These are phyloP conservation scores for Aristolochia californica DNA, from an alignment of 164 flowering plant genomes.

Conservation along the genomic window DNA sequence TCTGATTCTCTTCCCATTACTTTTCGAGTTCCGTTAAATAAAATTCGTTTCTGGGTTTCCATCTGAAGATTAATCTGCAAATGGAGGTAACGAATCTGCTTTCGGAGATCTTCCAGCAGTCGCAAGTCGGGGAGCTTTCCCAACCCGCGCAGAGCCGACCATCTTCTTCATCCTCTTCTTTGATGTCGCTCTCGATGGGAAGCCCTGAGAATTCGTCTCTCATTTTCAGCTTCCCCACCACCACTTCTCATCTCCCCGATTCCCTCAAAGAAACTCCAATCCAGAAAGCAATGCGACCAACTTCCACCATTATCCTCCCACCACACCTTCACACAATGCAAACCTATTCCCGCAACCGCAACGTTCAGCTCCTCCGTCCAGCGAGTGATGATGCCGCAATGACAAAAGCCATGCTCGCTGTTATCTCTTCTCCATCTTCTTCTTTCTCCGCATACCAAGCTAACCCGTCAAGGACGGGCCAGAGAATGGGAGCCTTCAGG, in stretches of 20 bases:
- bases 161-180: slow-evolving; percentile 60
- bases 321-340: slow-evolving; percentile 17
- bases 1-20: neutral
- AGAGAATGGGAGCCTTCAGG: slow-evolving; percentile 38
- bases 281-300: too few species aligned
- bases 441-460: slow-evolving; percentile 10
- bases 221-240: slow-evolving; percentile 20
- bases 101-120: slow-evolving; percentile 18
- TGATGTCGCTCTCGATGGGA: slow-evolving; percentile 42
- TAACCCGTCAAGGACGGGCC: neutral
- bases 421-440: slow-evolving; percentile 44
- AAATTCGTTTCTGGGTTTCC: neutral
- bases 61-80: slow-evolving; percentile 32
- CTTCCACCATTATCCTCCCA: slow-evolving; percentile 5
- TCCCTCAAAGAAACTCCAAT: too few species aligned
- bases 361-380: slow-evolving; percentile 16
- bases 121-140: slow-evolving; percentile 10
- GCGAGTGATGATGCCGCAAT: slow-evolving; percentile 38
- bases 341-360: slow-evolving; percentile 6
- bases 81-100: slow-evolving; percentile 31
- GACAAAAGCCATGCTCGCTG: slow-evolving; percentile 53
- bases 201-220: slow-evolving; percentile 45
- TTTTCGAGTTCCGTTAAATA: neutral
- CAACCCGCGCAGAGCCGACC: slow-evolving; percentile 19
- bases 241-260: slow-evolving; percentile 8